phyloP scores from a whole-genome alignment of 495 filamentous ascomycete species.

The Lepidopterella palustris region DNA sequence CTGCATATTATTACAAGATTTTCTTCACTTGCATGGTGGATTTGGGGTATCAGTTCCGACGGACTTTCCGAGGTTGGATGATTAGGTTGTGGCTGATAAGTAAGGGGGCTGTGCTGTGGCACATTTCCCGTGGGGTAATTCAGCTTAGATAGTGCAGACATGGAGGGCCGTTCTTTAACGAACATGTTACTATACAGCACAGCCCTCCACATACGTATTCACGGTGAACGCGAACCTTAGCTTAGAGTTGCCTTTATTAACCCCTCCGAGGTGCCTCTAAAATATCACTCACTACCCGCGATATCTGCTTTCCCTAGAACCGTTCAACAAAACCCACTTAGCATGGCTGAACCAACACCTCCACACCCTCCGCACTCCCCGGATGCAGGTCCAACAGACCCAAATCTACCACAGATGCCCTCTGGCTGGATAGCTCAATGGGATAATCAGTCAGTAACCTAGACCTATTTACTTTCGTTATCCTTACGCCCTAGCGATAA shows the following conservation, averaged over 20 bases:
- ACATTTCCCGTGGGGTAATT: too few relatives aligned
- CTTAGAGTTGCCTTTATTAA: too few relatives aligned
- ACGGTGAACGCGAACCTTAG: too few relatives aligned
- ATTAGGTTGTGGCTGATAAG: too few relatives aligned
- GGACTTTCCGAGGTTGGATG: too few relatives aligned
- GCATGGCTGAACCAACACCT: slow-evolving; percentile 25
- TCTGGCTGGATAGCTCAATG: slow-evolving; percentile 32
- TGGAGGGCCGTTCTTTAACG: too few relatives aligned
- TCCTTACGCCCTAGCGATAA: neutral
- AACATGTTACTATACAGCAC: too few relatives aligned
- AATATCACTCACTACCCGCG: neutral
- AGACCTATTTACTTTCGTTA: neutral
- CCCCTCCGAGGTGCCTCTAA: too few relatives aligned
- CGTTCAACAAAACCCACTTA: slow-evolving; percentile 1
- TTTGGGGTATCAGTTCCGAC: neutral
- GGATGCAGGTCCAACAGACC: slow-evolving; percentile 26
- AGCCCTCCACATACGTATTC: too few relatives aligned
- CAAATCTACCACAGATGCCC: slow-evolving; percentile 21
- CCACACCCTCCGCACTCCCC: slow-evolving; percentile 22
- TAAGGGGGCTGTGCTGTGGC: too few relatives aligned
- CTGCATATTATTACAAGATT: neutral
- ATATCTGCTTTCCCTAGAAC: too few relatives aligned
- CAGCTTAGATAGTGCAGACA: too few relatives aligned
- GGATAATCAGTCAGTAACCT: slow-evolving; percentile 22
- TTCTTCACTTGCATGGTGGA: neutral